A percentile compares a stretch with the other conserved stretches of the same genome.
Evolutionary conservation across 1,139 yeast species (phyloP).

Genomic region (Barnettozyma hawaiiensis): DNA sequence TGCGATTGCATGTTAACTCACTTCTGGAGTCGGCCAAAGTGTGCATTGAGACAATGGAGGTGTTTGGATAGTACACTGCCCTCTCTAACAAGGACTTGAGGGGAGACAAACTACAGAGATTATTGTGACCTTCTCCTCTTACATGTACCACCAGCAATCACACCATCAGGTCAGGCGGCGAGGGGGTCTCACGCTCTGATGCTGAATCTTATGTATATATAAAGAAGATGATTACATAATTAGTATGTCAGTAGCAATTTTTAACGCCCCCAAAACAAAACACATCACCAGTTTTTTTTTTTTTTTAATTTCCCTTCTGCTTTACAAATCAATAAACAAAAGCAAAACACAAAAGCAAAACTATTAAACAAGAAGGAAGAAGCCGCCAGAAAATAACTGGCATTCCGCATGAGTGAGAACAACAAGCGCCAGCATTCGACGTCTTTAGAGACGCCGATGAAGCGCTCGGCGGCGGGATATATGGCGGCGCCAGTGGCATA

Average conservation of each 20-base stretch:
- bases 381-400: not conserved
- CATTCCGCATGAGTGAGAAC: constrained; percentile 8
- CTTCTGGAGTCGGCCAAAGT: constrained; percentile 64
- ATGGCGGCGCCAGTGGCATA: not conserved
- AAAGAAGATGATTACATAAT: not conserved
- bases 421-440: constrained; percentile 12
- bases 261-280: no score
- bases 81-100: no score
- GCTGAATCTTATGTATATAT: no score
- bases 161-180: no score
- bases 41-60: constrained; percentile 64
- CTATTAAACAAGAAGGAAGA: no score
- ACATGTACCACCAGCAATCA: no score
- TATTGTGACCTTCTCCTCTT: no score
- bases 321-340: no score
- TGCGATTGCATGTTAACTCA: constrained; percentile 66
- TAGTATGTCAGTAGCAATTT: not conserved
- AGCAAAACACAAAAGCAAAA: no score
- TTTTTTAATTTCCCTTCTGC: no score
- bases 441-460: constrained; percentile 9
- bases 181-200: no score
- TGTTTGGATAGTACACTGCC: constrained; percentile 44
- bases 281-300: no score
- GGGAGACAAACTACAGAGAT: not conserved
- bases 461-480: constrained; percentile 7